These are phyloP conservation scores for Sisymbrium irio DNA, from an alignment of 345 rosid genomes.

Conservation along the genomic window DNA sequence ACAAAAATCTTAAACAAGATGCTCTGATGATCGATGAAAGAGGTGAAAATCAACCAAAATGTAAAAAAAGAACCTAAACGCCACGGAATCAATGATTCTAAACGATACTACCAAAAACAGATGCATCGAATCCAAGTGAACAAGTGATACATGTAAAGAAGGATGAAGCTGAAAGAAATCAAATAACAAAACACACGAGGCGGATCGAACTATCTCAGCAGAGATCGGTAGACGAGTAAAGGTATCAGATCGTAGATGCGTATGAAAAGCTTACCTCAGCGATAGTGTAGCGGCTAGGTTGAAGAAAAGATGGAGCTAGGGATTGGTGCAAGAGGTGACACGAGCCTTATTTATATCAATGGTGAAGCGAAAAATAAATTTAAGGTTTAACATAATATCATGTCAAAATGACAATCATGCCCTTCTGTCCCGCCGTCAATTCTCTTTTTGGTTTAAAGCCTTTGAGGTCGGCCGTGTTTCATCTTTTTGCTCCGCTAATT, in stretches of 20 bases:
- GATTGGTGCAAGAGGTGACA: too few relatives aligned
- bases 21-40: conserved; percentile 6
- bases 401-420: neutral
- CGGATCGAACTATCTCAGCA: too few relatives aligned
- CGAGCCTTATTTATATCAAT: neutral
- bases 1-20: too few relatives aligned
- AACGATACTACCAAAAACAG: neutral
- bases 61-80: too few relatives aligned
- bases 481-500: too few relatives aligned
- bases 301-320: neutral
- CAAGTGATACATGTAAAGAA: neutral
- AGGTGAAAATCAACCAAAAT: conserved; percentile 41
- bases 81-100: neutral
- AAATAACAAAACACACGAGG: too few relatives aligned
- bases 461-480: too few relatives aligned
- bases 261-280: neutral
- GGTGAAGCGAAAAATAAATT: neutral
- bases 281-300: neutral
- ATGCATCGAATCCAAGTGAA: too few relatives aligned
- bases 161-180: neutral
- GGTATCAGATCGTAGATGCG: neutral
- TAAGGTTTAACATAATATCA: conserved; percentile 6
- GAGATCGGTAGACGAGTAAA: too few relatives aligned
- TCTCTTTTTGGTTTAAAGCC: too few relatives aligned
- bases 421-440: neutral